Evolutionary conservation across 352 stramenopile species (phyloP).

Genomic region (Globisporangium yorkense): DNA sequence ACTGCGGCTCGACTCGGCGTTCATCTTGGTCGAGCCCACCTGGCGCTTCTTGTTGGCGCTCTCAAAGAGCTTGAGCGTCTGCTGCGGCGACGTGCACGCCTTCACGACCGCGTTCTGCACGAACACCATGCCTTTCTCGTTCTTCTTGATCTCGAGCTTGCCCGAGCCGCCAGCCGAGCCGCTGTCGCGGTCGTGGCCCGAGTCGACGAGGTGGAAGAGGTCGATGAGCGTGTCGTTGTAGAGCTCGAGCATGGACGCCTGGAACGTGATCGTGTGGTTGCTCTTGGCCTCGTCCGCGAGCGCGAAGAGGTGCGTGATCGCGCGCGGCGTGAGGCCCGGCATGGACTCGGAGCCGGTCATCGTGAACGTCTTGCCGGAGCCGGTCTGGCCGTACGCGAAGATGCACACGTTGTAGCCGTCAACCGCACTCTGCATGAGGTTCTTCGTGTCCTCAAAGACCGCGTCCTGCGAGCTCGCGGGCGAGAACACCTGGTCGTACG

Average conservation of each 20-base stretch:
- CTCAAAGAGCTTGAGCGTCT: constrained; percentile 86
- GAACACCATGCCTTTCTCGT: constrained; percentile 89
- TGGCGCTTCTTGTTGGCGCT: constrained; percentile 85
- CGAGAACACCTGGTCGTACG: constrained; percentile 90
- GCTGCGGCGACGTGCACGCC: constrained; percentile 49
- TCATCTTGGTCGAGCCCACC: constrained; percentile 91
- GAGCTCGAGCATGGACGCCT: constrained; percentile 89
- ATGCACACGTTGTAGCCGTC: constrained; percentile 93
- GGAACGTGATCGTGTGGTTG: constrained; percentile 66
- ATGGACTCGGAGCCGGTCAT: constrained; percentile 80
- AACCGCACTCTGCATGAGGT: constrained; percentile 85
- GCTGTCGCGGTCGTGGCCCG: constrained; percentile 19
- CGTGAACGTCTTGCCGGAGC: constrained; percentile 92
- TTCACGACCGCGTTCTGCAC: constrained; percentile 86
- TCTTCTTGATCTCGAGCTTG: constrained; percentile 94
- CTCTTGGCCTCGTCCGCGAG: constrained; percentile 44
- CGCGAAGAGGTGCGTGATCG: constrained; percentile 84
- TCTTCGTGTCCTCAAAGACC: constrained; percentile 92
- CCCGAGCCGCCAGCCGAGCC: not conserved
- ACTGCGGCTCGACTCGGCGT: constrained; percentile 85
- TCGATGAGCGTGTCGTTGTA: constrained; percentile 92
- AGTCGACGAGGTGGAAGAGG: constrained; percentile 81
- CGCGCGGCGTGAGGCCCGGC: constrained; percentile 80
- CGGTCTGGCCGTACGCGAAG: constrained; percentile 93
- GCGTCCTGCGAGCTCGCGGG: constrained; percentile 61